Evolutionary conservation across 108 stramenopile genomes (phyloP), one percentile per base, ranked within the genome.

Genomic region (Discostella pseudostelligera): DNA sequence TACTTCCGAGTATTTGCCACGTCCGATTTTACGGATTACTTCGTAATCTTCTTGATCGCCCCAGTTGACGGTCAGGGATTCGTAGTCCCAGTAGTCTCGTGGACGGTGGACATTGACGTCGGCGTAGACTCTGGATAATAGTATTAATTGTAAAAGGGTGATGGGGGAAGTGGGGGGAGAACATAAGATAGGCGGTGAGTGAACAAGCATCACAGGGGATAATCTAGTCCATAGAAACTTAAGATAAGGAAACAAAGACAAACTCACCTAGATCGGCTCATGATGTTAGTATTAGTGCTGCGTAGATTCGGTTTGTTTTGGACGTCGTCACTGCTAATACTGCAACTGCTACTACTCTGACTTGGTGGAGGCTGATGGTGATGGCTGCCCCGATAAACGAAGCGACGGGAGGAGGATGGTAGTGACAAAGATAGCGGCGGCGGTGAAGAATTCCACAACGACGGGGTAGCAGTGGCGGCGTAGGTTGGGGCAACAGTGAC

Each of bases 1-100:
- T 21, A 99, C 96, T 81, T 99, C 99, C 62, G 87, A 89, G 80
- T 99, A 99, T 81, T 99, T 99, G 37, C 99, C 99, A 40, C 99
- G 84, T 9, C 99, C 99, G 69, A 99, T 99, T 83, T 99, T 99
- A 25, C 96, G 86, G 36, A 98, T 88, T 19, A 99, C 97, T 85
- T 99, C 97, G 70, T 99, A 99, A 65, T 98, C 96, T 56, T 98
- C 97, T 76, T 98, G 97, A 67, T 97, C 96, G 40, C 99, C 99
- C 99, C 99, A 99, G 66, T 94, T 95, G 37, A 99, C 97, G 40
- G 93, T 92, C 10, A 99, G 83, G 62, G 89, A 90, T 75, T 99
- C 99, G 67, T 99, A 99, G 83, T 99, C 99, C 99, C 99, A 99
- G 81, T 99, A 99, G 56, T 96, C 96, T 20, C 94, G 84, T 17